Evolutionary conservation across 2,329 filamentous ascomycete species (phyloP), one percentile per base, ranked within the genome.

Genomic region (Neonectria punicea): DNA sequence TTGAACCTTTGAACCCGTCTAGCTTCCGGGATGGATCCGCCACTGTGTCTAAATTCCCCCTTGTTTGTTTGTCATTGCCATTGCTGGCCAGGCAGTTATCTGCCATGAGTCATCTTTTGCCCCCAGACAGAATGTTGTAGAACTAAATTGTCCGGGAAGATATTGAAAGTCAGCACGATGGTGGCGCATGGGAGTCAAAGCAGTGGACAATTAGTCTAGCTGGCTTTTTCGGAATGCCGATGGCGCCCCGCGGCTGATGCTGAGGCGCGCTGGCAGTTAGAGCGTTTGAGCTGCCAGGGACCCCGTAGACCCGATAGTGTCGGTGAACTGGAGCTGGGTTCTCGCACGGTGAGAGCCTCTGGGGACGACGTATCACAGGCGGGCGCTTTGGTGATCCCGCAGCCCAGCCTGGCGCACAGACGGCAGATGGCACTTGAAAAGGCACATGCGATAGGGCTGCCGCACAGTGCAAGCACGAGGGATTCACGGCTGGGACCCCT

Each of bases 401-500:
- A 39, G 36, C 36, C 14, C 7, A 39, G 14, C 14, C 14, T 5
- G 36, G 16, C 6, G 36, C 14, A 39, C 14, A 16, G 36, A 13
- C 14, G 34, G 14, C 34, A 36, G 4, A 36, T 36, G 34, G 34
- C 34, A 46, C 46, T 44, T 20, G 46, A 18, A 41, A 20, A 46
- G 43, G 22, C 39, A 53, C 55, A 32, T 53, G 43, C 54, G 44
- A 46, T 66, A 63, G 43, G 67, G 69, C 71, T 67, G 66, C 46
- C 55, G 22, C 58, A 74, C 72, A 73, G 72, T 74, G 67, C 56
- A 20, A 14, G 49, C 32, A 36, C 39, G 50, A 36, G 49, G n/a
- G 16, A n/a, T 44, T 28, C 44, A 41, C 51, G 28, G 53, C 18
- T 28, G 8, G 54, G 25, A 74, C 71, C 76, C 76, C 76, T 77